Evolutionary conservation across 208 protist species (phyloP).

Genomic region (Crithidia expoeki): DNA sequence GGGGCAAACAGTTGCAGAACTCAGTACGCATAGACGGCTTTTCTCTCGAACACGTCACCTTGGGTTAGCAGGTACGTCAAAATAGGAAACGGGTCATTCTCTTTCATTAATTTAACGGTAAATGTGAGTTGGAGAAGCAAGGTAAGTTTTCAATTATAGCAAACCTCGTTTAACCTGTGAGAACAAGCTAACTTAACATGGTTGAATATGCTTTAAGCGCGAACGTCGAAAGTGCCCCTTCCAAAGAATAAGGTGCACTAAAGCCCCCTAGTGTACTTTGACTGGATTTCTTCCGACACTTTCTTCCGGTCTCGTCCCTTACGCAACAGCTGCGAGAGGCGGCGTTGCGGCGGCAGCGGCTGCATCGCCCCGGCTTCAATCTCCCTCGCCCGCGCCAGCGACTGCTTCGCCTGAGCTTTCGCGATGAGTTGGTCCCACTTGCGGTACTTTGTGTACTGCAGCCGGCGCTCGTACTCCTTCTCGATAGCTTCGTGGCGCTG

Average conservation of each 20-base stretch:
- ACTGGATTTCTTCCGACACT: slow-evolving; percentile 48
- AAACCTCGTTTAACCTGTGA: not conserved
- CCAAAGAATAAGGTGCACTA: slow-evolving; percentile 22
- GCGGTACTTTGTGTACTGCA: slow-evolving; percentile 72
- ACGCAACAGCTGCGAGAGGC: slow-evolving; percentile 72
- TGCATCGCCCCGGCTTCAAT: slow-evolving; percentile 28
- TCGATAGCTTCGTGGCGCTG: slow-evolving; percentile 61
- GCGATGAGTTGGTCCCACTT: slow-evolving; percentile 82
- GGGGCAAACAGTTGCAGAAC: too few species aligned
- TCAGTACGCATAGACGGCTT: too few species aligned
- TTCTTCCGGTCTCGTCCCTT: slow-evolving; percentile 61
- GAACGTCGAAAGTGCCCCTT: too few species aligned
- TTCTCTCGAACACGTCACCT: too few species aligned
- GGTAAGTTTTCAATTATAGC: not conserved
- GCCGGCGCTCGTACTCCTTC: slow-evolving; percentile 62
- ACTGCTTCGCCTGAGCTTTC: slow-evolving; percentile 62
- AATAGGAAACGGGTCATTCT: too few species aligned
- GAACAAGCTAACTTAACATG: too few species aligned
- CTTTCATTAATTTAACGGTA: too few species aligned
- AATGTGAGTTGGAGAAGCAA: too few species aligned
- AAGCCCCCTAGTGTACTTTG: slow-evolving; percentile 62
- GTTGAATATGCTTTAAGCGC: too few species aligned
- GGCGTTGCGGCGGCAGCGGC: slow-evolving; percentile 60
- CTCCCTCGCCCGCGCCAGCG: slow-evolving; percentile 19
- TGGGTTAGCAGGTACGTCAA: too few species aligned